Evolutionary conservation across 1,284 basidiomycete genomes (phyloP), one percentile per base, ranked within the genome.

Genomic region (Takashimella tepidaria): DNA sequence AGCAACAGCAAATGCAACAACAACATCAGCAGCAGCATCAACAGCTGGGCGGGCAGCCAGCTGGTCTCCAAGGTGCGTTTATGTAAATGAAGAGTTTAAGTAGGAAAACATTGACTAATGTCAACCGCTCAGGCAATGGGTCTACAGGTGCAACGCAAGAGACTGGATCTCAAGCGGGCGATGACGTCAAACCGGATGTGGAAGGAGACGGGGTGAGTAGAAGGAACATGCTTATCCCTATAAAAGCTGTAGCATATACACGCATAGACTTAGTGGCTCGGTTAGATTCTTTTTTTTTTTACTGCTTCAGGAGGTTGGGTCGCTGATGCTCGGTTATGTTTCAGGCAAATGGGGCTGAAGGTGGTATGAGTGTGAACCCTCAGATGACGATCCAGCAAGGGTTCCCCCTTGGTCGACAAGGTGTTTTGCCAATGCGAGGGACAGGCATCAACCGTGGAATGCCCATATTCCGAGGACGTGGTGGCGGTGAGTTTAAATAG

Each of bases 141-240:
- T n/a, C n/a, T n/a, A n/a, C n/a, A n/a, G n/a, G 53, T 23, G 53
- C 57, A 8, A 59, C 64, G n/a, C 50, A 56, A 19, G 53, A 42
- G 19, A 40, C 56, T 5, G 48, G 22, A 24, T 41, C 43, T 3
- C 53, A 59, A 27, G 40, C 22, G 3, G 58, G 55, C 26, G 56
- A 51, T 12, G 62, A 62, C 25, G 59, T 68, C 44, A 68, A 68
- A 47, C 54, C 57, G 47, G 66, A 68, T 22, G 62, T 64, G 20
- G 62, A 61, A 5, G 48, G 50, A 3, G 58, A 58, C 21, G 11
- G 51, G 12, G 55, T 63, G 49, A 51, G 58, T 49, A 47, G 16
- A 27, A 47, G 26, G 46, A 47, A 25, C 25, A 27, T 13, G 46
- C 22, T 37, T 8, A 37, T n/a, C n/a, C n/a, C n/a, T n/a, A n/a